Conservation (phyloP, 495 filamentous ascomycete species). For the Articulospora tetracladia region DNA sequence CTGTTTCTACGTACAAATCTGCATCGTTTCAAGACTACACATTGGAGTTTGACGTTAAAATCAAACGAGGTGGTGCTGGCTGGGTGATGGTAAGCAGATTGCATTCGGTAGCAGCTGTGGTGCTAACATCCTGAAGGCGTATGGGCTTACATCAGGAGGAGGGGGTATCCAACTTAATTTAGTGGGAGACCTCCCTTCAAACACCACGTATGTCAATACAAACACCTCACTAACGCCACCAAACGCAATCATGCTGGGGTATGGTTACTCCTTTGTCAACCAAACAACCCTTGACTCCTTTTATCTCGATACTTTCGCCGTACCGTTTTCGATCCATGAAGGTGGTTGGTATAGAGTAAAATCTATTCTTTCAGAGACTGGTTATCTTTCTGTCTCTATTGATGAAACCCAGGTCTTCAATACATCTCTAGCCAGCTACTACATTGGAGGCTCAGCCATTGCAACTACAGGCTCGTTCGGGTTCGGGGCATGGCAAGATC, state of each 20-base stretch:
- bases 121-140: background rate
- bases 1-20: background rate
- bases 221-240: background rate
- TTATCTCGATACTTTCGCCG: background rate
- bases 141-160: background rate
- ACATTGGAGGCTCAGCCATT: constrained; percentile 14
- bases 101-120: background rate
- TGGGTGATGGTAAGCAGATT: background rate
- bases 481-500: constrained; percentile 33
- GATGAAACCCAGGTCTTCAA: background rate
- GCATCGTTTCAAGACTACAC: background rate
- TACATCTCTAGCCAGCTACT: background rate
- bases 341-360: background rate
- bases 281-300: background rate
- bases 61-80: constrained; percentile 2
- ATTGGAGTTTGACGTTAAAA: constrained; percentile 1
- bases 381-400: background rate
- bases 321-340: background rate
- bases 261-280: background rate
- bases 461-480: constrained; percentile 28
- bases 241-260: background rate
- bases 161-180: constrained; percentile 1
- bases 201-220: constrained; percentile 5
- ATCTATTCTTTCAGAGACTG: background rate
- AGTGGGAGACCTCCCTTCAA: background rate